These are phyloP conservation scores for Aspergillus candidus DNA, from an alignment of 2,329 filamentous ascomycete genomes.

Conservation along the genomic window DNA sequence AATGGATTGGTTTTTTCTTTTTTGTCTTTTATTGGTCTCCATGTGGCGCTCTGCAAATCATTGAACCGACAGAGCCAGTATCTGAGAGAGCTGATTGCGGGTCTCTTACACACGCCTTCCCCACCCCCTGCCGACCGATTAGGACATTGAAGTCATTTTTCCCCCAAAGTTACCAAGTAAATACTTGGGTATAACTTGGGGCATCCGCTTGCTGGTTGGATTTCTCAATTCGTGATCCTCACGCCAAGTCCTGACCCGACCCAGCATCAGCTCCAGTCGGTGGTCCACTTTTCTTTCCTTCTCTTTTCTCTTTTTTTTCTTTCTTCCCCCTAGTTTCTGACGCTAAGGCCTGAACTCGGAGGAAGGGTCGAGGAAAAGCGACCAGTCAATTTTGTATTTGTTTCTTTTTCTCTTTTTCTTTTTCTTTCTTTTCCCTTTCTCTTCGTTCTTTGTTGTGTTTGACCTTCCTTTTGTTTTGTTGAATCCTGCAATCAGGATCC, in stretches of 20 bases:
- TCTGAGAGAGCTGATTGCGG: conserved; percentile 8
- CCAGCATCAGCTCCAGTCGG: conserved; percentile 6
- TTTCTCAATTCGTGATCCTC: conserved; percentile 8
- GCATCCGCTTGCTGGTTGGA: background rate
- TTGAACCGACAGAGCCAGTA: background rate
- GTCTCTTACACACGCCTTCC: background rate
- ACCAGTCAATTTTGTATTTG: conserved; percentile 25
- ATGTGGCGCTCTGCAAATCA: conserved; percentile 10
- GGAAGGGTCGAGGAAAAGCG: conserved; percentile 10
- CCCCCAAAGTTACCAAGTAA: no score
- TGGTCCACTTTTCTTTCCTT: conserved; percentile 10
- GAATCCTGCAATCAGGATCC: conserved; percentile 13
- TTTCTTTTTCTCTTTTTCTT: background rate
- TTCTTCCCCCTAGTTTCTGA: background rate
- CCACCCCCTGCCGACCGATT: background rate
- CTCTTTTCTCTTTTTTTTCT: conserved; percentile 3
- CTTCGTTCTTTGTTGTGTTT: background rate
- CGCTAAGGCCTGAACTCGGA: conserved; percentile 2
- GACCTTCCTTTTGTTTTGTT: conserved; percentile 2
- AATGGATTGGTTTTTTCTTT: no score
- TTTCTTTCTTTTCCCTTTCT: background rate
- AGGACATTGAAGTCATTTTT: conserved; percentile 5
- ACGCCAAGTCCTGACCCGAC: conserved; percentile 5
- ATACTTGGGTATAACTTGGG: no score
- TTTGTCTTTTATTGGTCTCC: background rate